Evolutionary conservation across 2,329 filamentous ascomycete genomes (phyloP), one percentile per base, ranked within the genome.

Genomic region (Delphinella strobiligena): DNA sequence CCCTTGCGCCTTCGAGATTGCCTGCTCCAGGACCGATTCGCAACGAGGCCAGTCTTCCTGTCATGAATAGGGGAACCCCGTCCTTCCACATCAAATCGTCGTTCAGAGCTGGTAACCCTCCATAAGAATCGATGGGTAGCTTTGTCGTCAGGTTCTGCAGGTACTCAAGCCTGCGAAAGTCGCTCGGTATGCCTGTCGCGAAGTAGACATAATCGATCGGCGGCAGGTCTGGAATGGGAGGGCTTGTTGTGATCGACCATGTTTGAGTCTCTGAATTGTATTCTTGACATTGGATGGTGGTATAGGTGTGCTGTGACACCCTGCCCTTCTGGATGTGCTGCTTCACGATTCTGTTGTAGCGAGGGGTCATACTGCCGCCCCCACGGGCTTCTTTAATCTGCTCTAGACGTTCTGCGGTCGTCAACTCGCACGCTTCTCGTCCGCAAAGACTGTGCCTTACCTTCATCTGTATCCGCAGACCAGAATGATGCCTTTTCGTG

Each of bases 41-140:
- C 48, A 89, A 55, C 1, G 70, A 74, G 0, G 79, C 82, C 27
- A 88, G 60, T 38, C 75, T 67, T 2, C 81, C 83, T 0, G 78
- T 78, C 42, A 83, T 60, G 51, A 86, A 88, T 1, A 87, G 58
- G 1, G 83, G 83, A 1, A 89, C 72, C n/a, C 75, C 74, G 0
- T 78, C 66, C 29, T 67, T 67, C 83, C 82, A 89, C 69, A 79
- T 80, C 44, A 89, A 62, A 50, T 89, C 82, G 31, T 88, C 74
- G 2, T 72, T 88, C 37, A 89, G 58, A 47, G 79, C 83, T 0
- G 84, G 83, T 15, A 87, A 62, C 0, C 83, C 83, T 3, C 75
- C 75, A 17, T 74, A 67, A 0, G 65, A 69, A 12, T 74, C 59
- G 24, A 89, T 69, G 0, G 80, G 81, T 45, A 79, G 66, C 14